Base-by-base conservation (phyloP, 2,329 filamentous ascomycete genomes). In the Epichloe glyceriae region DNA sequence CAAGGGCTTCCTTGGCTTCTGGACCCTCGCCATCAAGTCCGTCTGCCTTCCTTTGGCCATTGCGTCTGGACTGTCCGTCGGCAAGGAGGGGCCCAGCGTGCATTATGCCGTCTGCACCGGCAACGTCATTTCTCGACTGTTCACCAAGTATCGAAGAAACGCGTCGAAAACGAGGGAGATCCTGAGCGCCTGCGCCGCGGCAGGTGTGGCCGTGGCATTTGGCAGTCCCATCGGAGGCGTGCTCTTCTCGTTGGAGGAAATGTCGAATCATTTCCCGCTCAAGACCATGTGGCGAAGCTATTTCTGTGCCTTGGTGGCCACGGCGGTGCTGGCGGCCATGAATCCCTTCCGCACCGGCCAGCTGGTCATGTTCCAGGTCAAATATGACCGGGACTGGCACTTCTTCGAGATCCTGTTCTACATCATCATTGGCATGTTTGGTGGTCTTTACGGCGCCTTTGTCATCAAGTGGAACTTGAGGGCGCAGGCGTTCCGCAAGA, bases 241-340 rank as follows among this genome's bases (percentile, higher is more conserved):
- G 2, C 71, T 98, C 15, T 98, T 98, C 70, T 96, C 91, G 3
- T 73, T 98, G 6, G 93, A 98, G 71, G 93, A 98, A 73, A 96
- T 98, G 86, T 91, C 90, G 15, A 94, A 83, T 52, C 86, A 95
- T 62, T 98, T 98, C 59, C 93, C 93, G 0, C 78, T 98, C 19
- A 97, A 97, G 69, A 98, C 93, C 0, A 80, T 98, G 69, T 97
- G 93, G 93, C 80, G 93, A 59, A 96, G 89, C 64, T 98, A 97
- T 66, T 97, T 98, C 66, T 98, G 93, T 67, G 93, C 93, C 33
- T 71, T 98, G 56, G 91, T 98, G 5, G 93, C 90, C 5, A 97
- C 93, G 1, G 88, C 89, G 47, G 88, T 95, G 15, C 71, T 98
- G 39, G 85, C 93, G 26, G 88, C 87, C 52, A 95, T 98, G 88